Evolutionary conservation across 164 flowering plant species (phyloP).

Genomic region (Malania oleifera): DNA sequence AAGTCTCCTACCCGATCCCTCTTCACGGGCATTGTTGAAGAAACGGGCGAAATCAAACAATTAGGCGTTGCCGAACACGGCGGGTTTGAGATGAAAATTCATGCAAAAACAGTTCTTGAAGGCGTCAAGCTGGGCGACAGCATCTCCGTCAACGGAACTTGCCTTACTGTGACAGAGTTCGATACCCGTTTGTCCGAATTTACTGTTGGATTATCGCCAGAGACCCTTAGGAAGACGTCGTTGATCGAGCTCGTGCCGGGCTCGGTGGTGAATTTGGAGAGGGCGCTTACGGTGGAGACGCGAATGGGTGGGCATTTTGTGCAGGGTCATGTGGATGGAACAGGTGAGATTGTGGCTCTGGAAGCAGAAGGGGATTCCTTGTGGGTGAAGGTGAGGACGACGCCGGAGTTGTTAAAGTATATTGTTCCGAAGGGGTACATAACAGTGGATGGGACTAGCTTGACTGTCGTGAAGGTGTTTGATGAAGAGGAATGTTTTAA

Average conservation of each 20-base stretch:
- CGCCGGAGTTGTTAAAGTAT: slow-evolving; percentile 53
- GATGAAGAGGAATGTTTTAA: slow-evolving; percentile 74
- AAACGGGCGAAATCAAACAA: slow-evolving; percentile 64
- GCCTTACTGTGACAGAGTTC: slow-evolving; percentile 76
- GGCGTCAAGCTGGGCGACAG: slow-evolving; percentile 88
- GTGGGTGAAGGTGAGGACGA: slow-evolving; percentile 77
- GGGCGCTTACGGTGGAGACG: slow-evolving; percentile 12
- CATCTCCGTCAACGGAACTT: slow-evolving; percentile 86
- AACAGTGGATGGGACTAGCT: slow-evolving; percentile 89
- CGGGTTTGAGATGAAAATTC: slow-evolving; percentile 63
- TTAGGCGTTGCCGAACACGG: slow-evolving; percentile 46
- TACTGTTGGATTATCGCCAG: slow-evolving; percentile 76
- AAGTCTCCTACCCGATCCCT: slow-evolving; percentile 32
- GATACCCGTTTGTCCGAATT: slow-evolving; percentile 44
- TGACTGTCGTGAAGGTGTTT: slow-evolving; percentile 85
- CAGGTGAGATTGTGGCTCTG: slow-evolving; percentile 64
- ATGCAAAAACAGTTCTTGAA: slow-evolving; percentile 53
- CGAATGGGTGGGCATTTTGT: slow-evolving; percentile 98
- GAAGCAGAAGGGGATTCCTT: slow-evolving; percentile 71
- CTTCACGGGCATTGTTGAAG: slow-evolving; percentile 93
- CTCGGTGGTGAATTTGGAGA: slow-evolving; percentile 71
- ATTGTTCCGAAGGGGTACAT: slow-evolving; percentile 87
- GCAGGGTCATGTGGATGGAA: slow-evolving; percentile 95
- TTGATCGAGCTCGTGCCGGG: slow-evolving; percentile 55
- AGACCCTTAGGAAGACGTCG: slow-evolving; percentile 73